Evolutionary conservation across 169 alveolate species (phyloP).

Genomic region (Plasmodium cynomolgi): DNA sequence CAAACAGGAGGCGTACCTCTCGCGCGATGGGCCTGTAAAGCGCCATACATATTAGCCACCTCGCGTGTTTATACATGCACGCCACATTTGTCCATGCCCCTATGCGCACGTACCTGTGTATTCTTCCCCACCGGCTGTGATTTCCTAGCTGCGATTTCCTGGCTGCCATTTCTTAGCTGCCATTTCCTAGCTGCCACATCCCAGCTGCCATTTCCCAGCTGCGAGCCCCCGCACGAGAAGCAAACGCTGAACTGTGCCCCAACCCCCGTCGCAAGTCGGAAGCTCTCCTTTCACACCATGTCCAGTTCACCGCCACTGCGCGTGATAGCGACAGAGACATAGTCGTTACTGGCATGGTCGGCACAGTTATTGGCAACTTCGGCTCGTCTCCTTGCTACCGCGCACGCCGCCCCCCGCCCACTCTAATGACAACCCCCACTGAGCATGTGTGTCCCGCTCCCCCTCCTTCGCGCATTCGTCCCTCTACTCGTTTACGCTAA

Average conservation of each 20-base stretch:
- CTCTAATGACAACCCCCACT: conserved; percentile 6
- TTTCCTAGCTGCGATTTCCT: no score
- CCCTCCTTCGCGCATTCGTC: not conserved
- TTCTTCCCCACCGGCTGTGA: not conserved
- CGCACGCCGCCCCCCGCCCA: not conserved
- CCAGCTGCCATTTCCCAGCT: no score
- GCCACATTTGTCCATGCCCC: not conserved
- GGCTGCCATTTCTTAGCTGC: not conserved
- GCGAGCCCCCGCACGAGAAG: not conserved
- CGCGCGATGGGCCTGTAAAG: not conserved
- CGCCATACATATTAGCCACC: not conserved
- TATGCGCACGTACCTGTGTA: not conserved
- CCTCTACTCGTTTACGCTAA: not conserved
- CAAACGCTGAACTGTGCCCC: not conserved
- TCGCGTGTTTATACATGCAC: not conserved
- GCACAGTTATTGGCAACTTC: not conserved
- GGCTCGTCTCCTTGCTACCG: not conserved
- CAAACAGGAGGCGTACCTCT: not conserved
- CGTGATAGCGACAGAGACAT: not conserved
- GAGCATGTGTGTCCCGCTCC: not conserved
- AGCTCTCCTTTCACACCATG: not conserved
- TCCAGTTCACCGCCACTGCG: not conserved
- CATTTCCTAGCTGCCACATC: no score
- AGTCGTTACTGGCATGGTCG: not conserved
- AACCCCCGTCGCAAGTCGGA: not conserved